Evolutionary conservation across 108 stramenopile species (phyloP), one percentile per base, ranked within the genome.

Genomic region (Tribonema minus): DNA sequence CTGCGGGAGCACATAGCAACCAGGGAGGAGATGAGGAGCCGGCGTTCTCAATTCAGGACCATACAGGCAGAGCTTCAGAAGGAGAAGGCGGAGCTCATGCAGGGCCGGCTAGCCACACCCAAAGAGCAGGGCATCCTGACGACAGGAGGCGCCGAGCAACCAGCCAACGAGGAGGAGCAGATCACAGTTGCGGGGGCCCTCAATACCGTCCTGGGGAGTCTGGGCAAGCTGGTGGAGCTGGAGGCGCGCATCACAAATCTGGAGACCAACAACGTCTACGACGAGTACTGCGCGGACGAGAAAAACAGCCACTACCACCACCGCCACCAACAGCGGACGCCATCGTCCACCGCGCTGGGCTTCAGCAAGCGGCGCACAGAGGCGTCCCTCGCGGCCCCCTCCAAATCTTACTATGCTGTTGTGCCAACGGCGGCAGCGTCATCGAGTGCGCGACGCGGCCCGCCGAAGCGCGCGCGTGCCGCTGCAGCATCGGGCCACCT

Each of bases 221-320:
- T 87, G 25, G 77, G 86, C 73, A 82, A 82, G 61, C 84, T 87
- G 33, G 77, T 87, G 23, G 86, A 87, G 34, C 81, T 87, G 2
- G 87, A 87, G 64, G 67, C 60, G 80, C 80, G 87, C 5, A 87
- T 87, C 61, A 71, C 54, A 23, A 71, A 59, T 2, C 84, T 87
- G 1, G 87, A 87, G 67, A 81, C 31, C 30, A 72, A 71, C 64
- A 81, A 81, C 31, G 71, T 67, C 23, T 72, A 81, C 54, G 80
- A 81, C 30, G 63, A 81, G 26, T 65, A 72, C 32, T 1, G 66
- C n/a, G 40, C 69, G 39, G 58, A 31, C 23, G 54, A 6, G 39
- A n/a, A 0, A 37, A 4, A 3, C 30, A 32, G 3, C 33, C 31
- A 68, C 64, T 25, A 38, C 65, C 58, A 25, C 65, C 36, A 75